Evolutionary conservation across 176 grass and related monocot species (phyloP), one percentile per base, ranked within the genome.

Genomic region (Zoysia japonica): DNA sequence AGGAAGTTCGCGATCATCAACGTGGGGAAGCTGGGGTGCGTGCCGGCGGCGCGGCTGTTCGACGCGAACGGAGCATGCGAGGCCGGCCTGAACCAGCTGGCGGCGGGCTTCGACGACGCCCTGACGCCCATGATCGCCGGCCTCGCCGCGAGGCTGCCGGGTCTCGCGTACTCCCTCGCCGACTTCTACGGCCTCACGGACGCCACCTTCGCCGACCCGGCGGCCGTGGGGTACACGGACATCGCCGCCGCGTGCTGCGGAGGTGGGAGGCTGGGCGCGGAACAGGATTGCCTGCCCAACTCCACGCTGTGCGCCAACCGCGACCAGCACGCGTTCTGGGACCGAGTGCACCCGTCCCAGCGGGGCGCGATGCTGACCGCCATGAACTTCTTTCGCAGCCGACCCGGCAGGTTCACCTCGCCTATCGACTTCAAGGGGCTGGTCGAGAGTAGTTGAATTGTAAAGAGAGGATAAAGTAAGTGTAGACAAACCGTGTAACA

Each of bases 351-450:
- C 59, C 46, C 66, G 7, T 72, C 83, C 4, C 83, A 89, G 74
- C 65, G 50, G 11, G 1, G 68, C 9, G 72, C 78, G 0, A 41
- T 82, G 40, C 9, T 83, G 0, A 36, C 7, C 2, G 83, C 78
- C 8, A n/a, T 61, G 47, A 41, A 57, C 2, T 54, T 71, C 62
- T 89, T 47, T 19, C 54, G 54, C 47, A 13, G 67, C 13, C 77
- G 82, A 5, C 54, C 54, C 1, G 54, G 54, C 15, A 57, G 54
- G 16, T 57, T 7, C 54, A 57, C 54, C 2, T n/a, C 1, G 54
- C 87, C 87, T 2, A 71, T 85, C 40, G 85, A 3, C 41, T 89
- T 89, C 70, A 71, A 81, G 51, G 64, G 71, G 70, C 36, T 89
- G 1, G 59, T 77, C 54, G 54, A 57, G 54, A 57, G 54, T 15